Percentiles rank a stretch among this genome's conserved stretches.
Conservation (phyloP, 768 basidiomycete genomes). For the Amanita brunnescens region DNA sequence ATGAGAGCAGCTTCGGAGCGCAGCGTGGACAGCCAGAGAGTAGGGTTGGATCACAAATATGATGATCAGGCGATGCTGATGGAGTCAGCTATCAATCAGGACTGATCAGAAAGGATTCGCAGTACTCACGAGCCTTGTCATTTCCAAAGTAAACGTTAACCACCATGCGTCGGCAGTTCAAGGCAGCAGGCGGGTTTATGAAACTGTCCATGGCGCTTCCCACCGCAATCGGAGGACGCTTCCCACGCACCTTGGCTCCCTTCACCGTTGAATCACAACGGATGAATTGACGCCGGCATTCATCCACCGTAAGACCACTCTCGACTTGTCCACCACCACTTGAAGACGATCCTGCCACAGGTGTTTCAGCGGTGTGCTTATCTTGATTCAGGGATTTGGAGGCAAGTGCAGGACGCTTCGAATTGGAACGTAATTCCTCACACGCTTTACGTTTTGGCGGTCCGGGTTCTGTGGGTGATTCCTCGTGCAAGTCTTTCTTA, state of each 20-base stretch:
- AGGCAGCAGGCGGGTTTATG: slow-evolving; percentile 16
- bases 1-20: neutral
- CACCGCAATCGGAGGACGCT: neutral
- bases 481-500: neutral
- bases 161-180: slow-evolving; percentile 13
- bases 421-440: neutral
- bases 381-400: neutral
- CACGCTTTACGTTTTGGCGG: too few relatives aligned
- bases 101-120: neutral
- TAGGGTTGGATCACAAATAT: slow-evolving; percentile 2
- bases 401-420: slow-evolving; percentile 2
- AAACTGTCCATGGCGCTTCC: slow-evolving; percentile 16
- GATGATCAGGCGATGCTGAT: neutral
- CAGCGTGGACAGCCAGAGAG: slow-evolving; percentile 6
- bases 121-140: slow-evolving; percentile 13
- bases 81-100: neutral
- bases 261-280: neutral
- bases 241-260: neutral
- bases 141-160: slow-evolving; percentile 16
- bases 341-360: neutral
- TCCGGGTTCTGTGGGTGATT: too few relatives aligned
- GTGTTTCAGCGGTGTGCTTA: neutral
- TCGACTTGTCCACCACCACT: neutral
- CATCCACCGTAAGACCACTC: neutral
- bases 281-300: neutral